Evolutionary conservation across 2,329 filamentous ascomycete species (phyloP).

Genomic region (Exserohilum rostratum): DNA sequence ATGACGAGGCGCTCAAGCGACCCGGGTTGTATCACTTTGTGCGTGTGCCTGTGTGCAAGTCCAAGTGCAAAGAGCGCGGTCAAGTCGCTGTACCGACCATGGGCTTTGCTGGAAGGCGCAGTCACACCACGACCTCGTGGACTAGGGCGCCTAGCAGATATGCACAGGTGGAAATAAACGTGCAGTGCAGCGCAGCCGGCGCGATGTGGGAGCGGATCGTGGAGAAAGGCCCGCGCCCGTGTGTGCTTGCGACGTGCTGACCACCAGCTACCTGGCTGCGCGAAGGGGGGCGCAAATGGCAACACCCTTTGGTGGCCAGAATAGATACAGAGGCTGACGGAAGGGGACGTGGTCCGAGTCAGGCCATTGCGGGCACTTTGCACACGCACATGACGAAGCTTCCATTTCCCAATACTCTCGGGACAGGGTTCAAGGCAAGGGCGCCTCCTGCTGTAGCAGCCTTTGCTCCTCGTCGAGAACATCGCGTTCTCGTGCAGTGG

Average conservation of each 20-base stretch:
- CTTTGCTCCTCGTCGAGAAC: constrained; percentile 27
- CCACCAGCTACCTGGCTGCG: constrained; percentile 43
- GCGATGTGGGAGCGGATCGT: constrained; percentile 49
- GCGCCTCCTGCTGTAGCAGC: constrained; percentile 25
- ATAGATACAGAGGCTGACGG: constrained; percentile 11
- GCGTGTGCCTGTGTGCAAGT: constrained; percentile 2
- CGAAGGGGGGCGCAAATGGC: not conserved
- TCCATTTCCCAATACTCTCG: constrained; percentile 17
- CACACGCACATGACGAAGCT: constrained; percentile 20
- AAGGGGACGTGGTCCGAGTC: constrained; percentile 10
- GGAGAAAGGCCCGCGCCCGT: constrained; percentile 40
- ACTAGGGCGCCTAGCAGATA: constrained; percentile 35
- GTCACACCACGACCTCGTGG: constrained; percentile 46
- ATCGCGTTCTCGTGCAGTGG: constrained; percentile 36
- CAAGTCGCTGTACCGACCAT: constrained; percentile 3
- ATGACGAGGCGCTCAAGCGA: constrained; percentile 36
- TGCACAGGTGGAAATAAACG: constrained; percentile 50
- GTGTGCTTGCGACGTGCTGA: not conserved
- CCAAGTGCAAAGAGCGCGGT: constrained; percentile 9
- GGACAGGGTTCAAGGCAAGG: constrained; percentile 13
- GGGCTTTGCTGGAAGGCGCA: constrained; percentile 20
- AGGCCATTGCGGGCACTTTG: constrained; percentile 2
- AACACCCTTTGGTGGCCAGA: constrained; percentile 30
- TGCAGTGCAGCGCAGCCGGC: constrained; percentile 50
- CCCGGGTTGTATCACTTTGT: constrained; percentile 33